Evolutionary conservation across 805 yeast genomes (phyloP).

Genomic region (Ogataea haglerorum): DNA sequence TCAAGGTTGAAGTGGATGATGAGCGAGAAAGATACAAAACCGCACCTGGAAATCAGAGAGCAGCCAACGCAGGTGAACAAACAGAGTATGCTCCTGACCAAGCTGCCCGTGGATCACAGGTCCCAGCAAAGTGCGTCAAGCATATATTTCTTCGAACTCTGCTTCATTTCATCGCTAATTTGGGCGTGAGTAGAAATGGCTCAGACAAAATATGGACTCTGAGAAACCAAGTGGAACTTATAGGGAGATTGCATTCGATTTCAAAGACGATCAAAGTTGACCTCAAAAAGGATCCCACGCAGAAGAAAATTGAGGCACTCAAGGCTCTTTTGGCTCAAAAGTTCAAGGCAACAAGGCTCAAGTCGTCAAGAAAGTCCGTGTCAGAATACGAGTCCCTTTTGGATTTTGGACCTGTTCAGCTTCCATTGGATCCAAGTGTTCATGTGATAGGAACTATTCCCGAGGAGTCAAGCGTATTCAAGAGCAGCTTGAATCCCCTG

Average conservation of each 20-base stretch:
- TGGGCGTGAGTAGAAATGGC: constrained; percentile 27
- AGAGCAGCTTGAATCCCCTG: constrained; percentile 85
- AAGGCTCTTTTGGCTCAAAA: constrained; percentile 54
- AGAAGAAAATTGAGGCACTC: constrained; percentile 67
- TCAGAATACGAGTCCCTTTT: constrained; percentile 31
- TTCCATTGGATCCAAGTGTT: constrained; percentile 83
- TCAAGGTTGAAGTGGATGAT: constrained; percentile 83
- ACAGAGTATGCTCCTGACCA: constrained; percentile 16
- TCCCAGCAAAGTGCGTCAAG: neutral
- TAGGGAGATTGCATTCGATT: constrained; percentile 59
- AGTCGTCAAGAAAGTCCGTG: constrained; percentile 10
- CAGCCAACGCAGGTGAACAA: constrained; percentile 7
- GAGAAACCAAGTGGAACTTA: constrained; percentile 60
- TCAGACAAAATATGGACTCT: constrained; percentile 28
- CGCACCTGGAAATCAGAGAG: neutral
- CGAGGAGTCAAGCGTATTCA: constrained; percentile 80
- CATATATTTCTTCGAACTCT: constrained; percentile 29
- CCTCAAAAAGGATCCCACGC: constrained; percentile 67
- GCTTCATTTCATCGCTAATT: constrained; percentile 27
- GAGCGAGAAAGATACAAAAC: constrained; percentile 25
- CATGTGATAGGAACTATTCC: constrained; percentile 73
- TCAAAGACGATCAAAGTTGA: constrained; percentile 60
- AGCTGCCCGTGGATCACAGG: neutral
- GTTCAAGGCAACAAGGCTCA: constrained; percentile 30
- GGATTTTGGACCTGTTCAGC: constrained; percentile 49